Evolutionary conservation across 2,329 filamentous ascomycete genomes (phyloP), one percentile per base, ranked within the genome.

Genomic region (Ascochyta viciae-villosae): DNA sequence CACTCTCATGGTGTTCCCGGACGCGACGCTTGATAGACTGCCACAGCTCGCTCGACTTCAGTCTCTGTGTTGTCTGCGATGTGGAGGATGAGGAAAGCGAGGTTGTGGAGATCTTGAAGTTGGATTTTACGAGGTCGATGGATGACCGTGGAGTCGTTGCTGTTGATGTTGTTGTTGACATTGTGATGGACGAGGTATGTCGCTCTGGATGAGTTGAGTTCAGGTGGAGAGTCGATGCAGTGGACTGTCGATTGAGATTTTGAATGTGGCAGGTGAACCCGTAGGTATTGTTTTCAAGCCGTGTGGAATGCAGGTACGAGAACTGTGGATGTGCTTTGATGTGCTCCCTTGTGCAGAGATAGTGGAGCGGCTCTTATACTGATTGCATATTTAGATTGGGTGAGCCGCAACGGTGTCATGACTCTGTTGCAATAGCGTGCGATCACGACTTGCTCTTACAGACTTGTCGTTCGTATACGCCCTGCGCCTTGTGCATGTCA

Each of bases 1-100:
- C 43, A 26, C 54, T 55, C n/a, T 60, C 42, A 34, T 69, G 67
- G 33, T 72, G 68, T 42, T 68, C 61, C 16, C 47, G 61, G 1
- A 55, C 57, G 29, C 62, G 61, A 9, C 52, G 39, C 50, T 67
- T 67, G 42, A 72, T 44, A 6, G 56, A 47, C 5, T 44, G 39
- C 63, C 63, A 69, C 2, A 64, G 13, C 24, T 27, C 15, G 47
- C 48, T 52, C 55, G 60, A 48, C 52, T 58, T 45, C 16, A 10
- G 13, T 16, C 47, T 15, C 38, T 53, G 2, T 47, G 16, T 12
- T 48, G 34, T 10, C 24, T 15, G 31, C 4, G 16, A 35, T 45
- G 39, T 29, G 16, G 46, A 42, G 9, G 47, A 53, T 3, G 59
- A 57, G 9, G 19, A 10, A 19, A 55, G 13, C 1, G 61, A 60